Percentiles rank a stretch among this genome's conserved stretches.
Conservation (phyloP, 768 basidiomycete species). For the Hypholoma fasciculare region DNA sequence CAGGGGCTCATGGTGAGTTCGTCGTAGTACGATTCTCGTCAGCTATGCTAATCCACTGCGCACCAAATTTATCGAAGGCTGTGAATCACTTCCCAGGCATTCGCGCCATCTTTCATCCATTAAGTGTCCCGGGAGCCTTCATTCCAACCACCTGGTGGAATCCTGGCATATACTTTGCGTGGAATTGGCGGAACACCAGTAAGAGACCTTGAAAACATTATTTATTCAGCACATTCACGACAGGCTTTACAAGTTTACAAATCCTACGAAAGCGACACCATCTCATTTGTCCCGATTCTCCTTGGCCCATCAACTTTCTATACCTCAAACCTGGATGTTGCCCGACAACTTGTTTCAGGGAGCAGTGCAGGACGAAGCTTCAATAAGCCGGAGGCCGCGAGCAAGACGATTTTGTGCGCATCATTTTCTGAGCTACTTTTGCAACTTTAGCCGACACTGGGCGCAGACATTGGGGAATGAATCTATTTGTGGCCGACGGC, state of each 20-base stretch:
- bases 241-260: conserved; percentile 30
- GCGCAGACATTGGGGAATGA: conserved; percentile 33
- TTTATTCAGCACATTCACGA: neutral
- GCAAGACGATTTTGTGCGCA: conserved; percentile 13
- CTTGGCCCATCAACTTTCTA: conserved; percentile 36
- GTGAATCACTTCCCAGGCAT: conserved; percentile 38
- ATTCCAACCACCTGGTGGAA: conserved; percentile 48
- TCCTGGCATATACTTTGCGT: conserved; percentile 33
- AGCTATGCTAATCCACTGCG: too few species aligned
- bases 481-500: conserved; percentile 43
- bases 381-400: conserved; percentile 37
- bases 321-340: conserved; percentile 47
- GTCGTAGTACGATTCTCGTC: too few species aligned
- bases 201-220: conserved; percentile 7
- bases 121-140: conserved; percentile 33
- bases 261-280: conserved; percentile 33
- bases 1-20: too few species aligned
- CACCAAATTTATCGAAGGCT: conserved; percentile 20
- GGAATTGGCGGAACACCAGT: conserved; percentile 36
- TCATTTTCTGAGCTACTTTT: neutral
- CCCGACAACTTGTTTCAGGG: conserved; percentile 37
- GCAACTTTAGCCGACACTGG: neutral
- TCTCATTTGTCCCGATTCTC: conserved; percentile 41
- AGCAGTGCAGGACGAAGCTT: conserved; percentile 40
- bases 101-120: conserved; percentile 40